Evolutionary conservation across 148 eudicot genomes (phyloP), one percentile per base, ranked within the genome.

Genomic region (Rhododendron ovatum): DNA sequence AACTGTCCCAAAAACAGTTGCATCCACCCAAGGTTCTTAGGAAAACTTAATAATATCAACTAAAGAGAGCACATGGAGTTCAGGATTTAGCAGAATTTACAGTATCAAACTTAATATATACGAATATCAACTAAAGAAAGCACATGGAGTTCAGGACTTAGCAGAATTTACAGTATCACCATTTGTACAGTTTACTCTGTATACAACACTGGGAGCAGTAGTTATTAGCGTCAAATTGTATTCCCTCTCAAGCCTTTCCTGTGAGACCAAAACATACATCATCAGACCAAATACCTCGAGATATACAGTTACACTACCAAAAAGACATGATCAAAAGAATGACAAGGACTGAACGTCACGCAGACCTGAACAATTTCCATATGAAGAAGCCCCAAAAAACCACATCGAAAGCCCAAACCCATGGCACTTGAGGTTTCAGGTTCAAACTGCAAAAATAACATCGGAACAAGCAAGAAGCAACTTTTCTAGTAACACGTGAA

Each of bases 321-420:
- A 22, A 5, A 18, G 73, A 83, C 17, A 75, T 50, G 43, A 41
- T 84, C 33, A 45, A 45, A n/a, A 61, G 20, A 65, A 65, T 13
- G 69, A 39, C 3, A 65, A n/a, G 15, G 80, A 79, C 47, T 78
- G 22, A 6, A 35, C 2, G 28, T 45, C 35, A 84, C 15, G 45
- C 88, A 74, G 43, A 97, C 99, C 98, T 98, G 99, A 91, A 98
- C 94, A 85, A 98, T 98, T 91, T 98, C 99, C 96, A 98, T 92
- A 89, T 98, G 99, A 75, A 98, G 96, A 80, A 98, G 98, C 79
- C 99, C 99, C 88, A 98, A 89, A 89, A 94, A 98, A 39, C 99
- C 99, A 93, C 99, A 98, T 92, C 99, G 90, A 90, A 98, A 98
- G 83, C 99, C 99, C 90, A 98, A 98, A 86, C 99, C 99, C 99